Base-by-base conservation (phyloP, 805 yeast genomes). In the Wickerhamomyces canadensis region DNA sequence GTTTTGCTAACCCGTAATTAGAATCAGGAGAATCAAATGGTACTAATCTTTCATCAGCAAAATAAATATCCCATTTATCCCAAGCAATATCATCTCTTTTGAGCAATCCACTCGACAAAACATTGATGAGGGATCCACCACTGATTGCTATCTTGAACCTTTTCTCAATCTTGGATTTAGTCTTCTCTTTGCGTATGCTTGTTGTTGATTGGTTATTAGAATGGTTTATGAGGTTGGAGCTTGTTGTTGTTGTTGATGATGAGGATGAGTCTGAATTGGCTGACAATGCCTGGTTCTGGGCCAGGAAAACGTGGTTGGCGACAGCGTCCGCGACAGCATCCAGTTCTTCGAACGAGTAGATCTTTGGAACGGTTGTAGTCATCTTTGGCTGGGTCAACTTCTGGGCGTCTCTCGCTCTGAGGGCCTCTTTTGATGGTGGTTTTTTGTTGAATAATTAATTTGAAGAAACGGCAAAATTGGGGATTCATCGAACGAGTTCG, bases 21-120 rank as follows among this genome's bases (percentile, higher is more conserved):
- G 94, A 82, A 52, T 87, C 91, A 8, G 75, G 75, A 19, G 84
- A 77, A 35, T 76, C 82, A 47, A 87, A 85, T 30, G 96, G 93
- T 28, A 91, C 98, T 45, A 91, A 69, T 60, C 98, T 76, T 66
- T 91, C 98, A 62, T 91, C 98, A 6, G 96, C 96, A 65, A 91
- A 89, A 61, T 87, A 91, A 34, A 91, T 76, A 60, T 91, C 97
- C 98, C 98, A 91, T 56, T 79, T 81, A 32, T 77, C 80, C 97
- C 97, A 91, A 49, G 79, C 81, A 18, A 93, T 79, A 48, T 80
- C 88, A 33, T 72, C 74, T 52, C 95, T 71, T 27, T 75, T 71
- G 40, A 91, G 61, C 43, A 93, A 68, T 11, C 98, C 98, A 60
- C 91, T 89, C 38, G 84, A 76, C 35, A 93, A 68, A 29, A 91